Evolutionary conservation across 2,329 filamentous ascomycete genomes (phyloP), one percentile per base, ranked within the genome.

Genomic region (Sporothrix pallida): DNA sequence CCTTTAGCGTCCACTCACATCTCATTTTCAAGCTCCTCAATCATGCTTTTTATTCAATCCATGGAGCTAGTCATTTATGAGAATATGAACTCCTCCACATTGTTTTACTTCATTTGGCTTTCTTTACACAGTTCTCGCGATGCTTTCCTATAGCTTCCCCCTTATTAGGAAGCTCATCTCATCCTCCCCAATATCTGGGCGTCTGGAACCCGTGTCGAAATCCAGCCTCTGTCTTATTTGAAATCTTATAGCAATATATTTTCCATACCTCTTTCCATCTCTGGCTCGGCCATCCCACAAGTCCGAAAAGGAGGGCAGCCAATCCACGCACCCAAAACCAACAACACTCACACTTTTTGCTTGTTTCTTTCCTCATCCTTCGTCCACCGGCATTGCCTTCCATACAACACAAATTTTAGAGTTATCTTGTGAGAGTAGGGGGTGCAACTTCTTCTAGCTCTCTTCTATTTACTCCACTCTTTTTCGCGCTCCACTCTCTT

Each of bases 261-360:
- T 12, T 63, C 13, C 42, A 26, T 10, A 8, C 50, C n/a, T 15
- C 10, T 26, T 26, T 26, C 54, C 44, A 9, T 44, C 60, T 44
- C 23, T 52, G 46, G 54, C 56, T 71, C 56, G 56, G 70, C 42
- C 68, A 70, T 20, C 15, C 50, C 17, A 44, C 31, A 70, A 70
- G 26, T 54, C 48, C 67, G 48, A 65, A 12, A 26, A 15, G 42
- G 62, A 65, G 62, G 37, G 37, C 26, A 23, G 44, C 13, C 7
- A 17, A 26, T 50, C 46, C 63, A 31, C 20, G 23, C 31, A 37
- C 31, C 4, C 31, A 37, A 37, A 52, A 37, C 17, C 23, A 23
- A 23, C 48, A 70, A n/a, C 68, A 56, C 42, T n/a, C 62, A 65
- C 42, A 17, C 62, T 7, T 65, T 65, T 48, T 42, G 17, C 12